Evolutionary conservation across 1,284 basidiomycete species (phyloP).

Genomic region (Ganoderma lucidum): DNA sequence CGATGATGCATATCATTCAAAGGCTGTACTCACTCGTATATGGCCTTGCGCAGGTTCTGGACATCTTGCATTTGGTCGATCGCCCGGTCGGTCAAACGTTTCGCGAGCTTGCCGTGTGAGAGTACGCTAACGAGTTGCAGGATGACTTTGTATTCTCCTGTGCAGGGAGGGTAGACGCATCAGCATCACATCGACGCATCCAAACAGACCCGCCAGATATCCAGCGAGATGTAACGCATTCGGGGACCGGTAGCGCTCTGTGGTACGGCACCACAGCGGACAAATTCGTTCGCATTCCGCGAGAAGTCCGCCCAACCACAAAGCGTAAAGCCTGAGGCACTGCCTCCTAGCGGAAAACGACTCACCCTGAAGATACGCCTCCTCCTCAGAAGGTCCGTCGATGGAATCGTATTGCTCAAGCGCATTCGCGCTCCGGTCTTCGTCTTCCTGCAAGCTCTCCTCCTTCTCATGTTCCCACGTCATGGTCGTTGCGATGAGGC

Average conservation of each 20-base stretch:
- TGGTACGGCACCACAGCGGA: neutral
- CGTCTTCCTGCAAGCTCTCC: slow-evolving; percentile 42
- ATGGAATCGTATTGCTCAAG: slow-evolving; percentile 66
- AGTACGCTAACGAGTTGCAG: slow-evolving; percentile 93
- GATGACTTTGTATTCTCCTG: slow-evolving; percentile 97
- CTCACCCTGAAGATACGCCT: slow-evolving; percentile 86
- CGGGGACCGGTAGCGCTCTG: neutral
- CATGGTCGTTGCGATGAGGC: slow-evolving; percentile 84
- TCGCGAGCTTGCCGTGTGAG: slow-evolving; percentile 91
- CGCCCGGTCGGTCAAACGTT: slow-evolving; percentile 88
- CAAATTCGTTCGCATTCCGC: neutral
- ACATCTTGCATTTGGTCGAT: slow-evolving; percentile 95
- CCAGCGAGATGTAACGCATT: neutral
- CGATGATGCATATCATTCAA: slow-evolving; percentile 4
- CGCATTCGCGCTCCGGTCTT: slow-evolving; percentile 44
- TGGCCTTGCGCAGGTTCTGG: slow-evolving; percentile 91
- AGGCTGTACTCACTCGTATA: slow-evolving; percentile 79
- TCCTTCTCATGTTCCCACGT: slow-evolving; percentile 60
- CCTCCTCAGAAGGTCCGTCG: slow-evolving; percentile 84
- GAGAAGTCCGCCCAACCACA: neutral
- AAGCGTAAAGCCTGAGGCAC: neutral
- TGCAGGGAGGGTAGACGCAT: neutral
- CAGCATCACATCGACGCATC: neutral
- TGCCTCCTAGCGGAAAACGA: neutral
- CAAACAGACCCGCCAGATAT: neutral